These are phyloP conservation scores for Emericellopsis atlantica DNA, from an alignment of 2,329 filamentous ascomycete genomes.

Conservation along the genomic window DNA sequence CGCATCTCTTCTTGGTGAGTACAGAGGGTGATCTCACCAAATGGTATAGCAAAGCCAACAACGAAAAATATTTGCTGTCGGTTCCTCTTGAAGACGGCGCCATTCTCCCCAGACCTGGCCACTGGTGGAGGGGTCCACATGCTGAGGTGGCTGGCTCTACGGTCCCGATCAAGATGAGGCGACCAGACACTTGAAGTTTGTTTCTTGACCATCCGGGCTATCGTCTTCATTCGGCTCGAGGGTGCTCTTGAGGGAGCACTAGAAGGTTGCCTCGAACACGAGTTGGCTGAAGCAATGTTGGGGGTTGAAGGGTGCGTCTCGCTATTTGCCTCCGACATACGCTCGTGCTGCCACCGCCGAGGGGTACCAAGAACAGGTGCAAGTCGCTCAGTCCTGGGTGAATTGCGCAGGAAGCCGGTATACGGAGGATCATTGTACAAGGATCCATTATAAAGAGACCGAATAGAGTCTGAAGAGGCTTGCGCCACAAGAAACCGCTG, in stretches of 20 bases:
- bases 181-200: constrained; percentile 57
- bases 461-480: constrained; percentile 30
- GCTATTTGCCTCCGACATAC: background rate
- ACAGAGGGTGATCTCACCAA: constrained; percentile 34
- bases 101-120: constrained; percentile 48
- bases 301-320: background rate
- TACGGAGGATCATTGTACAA: constrained; percentile 19
- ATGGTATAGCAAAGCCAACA: constrained; percentile 64
- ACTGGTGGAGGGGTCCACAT: constrained; percentile 65
- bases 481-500: constrained; percentile 34
- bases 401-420: constrained; percentile 32
- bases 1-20: constrained; percentile 7
- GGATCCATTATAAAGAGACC: constrained; percentile 29
- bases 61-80: constrained; percentile 65
- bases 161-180: constrained; percentile 56
- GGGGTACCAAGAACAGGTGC: constrained; percentile 31
- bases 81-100: constrained; percentile 54
- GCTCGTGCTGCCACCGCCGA: constrained; percentile 25
- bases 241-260: background rate
- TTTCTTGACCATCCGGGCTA: constrained; percentile 23
- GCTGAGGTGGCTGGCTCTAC: constrained; percentile 42
- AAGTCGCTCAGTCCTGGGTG: constrained; percentile 35
- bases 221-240: constrained; percentile 11
- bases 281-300: background rate
- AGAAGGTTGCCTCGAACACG: background rate